phyloP scores from a whole-genome alignment of 805 yeast genomes.

The Candida nemodendra region DNA sequence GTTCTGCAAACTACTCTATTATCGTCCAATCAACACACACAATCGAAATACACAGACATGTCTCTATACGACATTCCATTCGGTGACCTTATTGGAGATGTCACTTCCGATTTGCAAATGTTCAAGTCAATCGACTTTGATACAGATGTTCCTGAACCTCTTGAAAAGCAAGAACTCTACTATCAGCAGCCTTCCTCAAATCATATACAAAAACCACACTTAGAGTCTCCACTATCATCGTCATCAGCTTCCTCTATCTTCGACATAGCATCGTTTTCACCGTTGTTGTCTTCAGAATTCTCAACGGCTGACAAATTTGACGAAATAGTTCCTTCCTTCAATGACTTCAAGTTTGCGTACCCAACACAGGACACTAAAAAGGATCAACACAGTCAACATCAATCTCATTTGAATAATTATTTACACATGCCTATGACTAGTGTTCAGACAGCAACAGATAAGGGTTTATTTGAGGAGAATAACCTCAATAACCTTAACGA shows the following conservation, averaged over 20 bases:
- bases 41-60: background rate
- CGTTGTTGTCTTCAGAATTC: constrained; percentile 13
- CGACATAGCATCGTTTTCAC: constrained; percentile 15
- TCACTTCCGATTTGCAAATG: background rate
- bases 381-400: constrained; percentile 6
- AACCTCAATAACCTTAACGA: constrained; percentile 5
- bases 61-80: background rate
- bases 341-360: constrained; percentile 7
- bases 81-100: background rate
- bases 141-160: background rate
- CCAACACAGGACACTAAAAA: constrained; percentile 1
- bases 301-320: constrained; percentile 13
- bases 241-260: constrained; percentile 19
- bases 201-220: background rate
- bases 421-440: background rate
- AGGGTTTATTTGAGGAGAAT: constrained; percentile 1
- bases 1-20: background rate
- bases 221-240: constrained; percentile 22
- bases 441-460: background rate
- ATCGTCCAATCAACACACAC: background rate
- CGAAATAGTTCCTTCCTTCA: constrained; percentile 5
- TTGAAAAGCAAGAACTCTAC: background rate
- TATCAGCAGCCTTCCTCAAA: background rate
- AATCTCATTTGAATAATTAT: background rate
- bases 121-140: background rate